These are phyloP conservation scores for Oryza glumipatula DNA, from an alignment of 176 grass and related monocot species.

Conservation along the genomic window DNA sequence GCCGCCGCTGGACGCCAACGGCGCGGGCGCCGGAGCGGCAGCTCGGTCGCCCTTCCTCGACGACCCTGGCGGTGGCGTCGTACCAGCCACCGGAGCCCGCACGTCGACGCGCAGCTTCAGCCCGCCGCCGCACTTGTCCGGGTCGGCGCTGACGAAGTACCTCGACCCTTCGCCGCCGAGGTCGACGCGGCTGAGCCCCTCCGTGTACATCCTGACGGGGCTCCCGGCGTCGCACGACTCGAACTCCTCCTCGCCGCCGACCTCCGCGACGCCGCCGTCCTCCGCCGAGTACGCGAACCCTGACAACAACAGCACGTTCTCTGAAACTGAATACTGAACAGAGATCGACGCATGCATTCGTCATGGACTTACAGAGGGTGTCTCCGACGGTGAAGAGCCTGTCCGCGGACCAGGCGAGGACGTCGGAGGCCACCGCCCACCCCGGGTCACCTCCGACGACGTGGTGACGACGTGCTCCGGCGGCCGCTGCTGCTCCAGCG, in stretches of 20 bases:
- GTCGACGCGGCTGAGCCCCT: constrained; percentile 43
- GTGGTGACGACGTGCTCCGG: constrained; percentile 19
- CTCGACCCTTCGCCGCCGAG: constrained; percentile 48
- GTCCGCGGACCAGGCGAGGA: constrained; percentile 41
- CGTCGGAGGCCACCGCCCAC: constrained; percentile 38
- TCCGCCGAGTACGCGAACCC: constrained; percentile 49
- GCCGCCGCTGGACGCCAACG: not conserved
- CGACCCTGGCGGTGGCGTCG: not conserved
- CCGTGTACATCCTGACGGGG: constrained; percentile 51
- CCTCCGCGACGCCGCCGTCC: constrained; percentile 36
- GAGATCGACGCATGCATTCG: not conserved
- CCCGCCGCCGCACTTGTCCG: constrained; percentile 46
- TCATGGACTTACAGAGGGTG: constrained; percentile 37
- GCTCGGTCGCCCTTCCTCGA: not conserved
- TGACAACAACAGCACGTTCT: constrained; percentile 4
- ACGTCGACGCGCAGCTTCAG: constrained; percentile 62
- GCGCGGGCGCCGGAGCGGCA: not conserved
- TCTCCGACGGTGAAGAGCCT: constrained; percentile 44
- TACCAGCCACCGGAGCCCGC: not conserved
- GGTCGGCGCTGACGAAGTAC: constrained; percentile 52
- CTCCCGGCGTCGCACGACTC: constrained; percentile 34
- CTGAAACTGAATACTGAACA: not conserved
- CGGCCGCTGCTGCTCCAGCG: not conserved
- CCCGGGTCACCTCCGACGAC: constrained; percentile 61
- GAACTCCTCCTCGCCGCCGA: constrained; percentile 40